Conservation (phyloP, 2,329 filamentous ascomycete genomes). For the Lachnellula arida region DNA sequence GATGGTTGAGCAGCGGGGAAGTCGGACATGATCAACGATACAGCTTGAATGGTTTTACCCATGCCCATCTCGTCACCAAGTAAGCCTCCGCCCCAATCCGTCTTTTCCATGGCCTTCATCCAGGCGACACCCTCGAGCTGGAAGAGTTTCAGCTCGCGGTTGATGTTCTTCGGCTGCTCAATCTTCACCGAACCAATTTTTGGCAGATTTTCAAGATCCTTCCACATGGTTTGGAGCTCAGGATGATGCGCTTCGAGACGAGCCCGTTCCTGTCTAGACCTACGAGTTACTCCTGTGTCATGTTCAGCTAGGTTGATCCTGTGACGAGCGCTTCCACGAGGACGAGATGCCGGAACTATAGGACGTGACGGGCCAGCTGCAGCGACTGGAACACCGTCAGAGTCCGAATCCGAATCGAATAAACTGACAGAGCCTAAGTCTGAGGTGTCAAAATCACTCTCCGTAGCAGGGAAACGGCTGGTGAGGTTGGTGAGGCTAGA, state of each 20-base stretch:
- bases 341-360: background rate
- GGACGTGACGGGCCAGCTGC: background rate
- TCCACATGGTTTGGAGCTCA: slow-evolving; percentile 79
- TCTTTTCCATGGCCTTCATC: slow-evolving; percentile 89
- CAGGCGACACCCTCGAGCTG: slow-evolving; percentile 90
- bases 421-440: background rate
- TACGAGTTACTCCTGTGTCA: slow-evolving; percentile 35
- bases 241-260: slow-evolving; percentile 75
- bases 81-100: slow-evolving; percentile 79
- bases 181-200: slow-evolving; percentile 60
- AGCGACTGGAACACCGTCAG: slow-evolving; percentile 1
- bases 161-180: slow-evolving; percentile 71
- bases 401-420: slow-evolving; percentile 4
- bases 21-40: slow-evolving; percentile 97
- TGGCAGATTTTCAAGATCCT: slow-evolving; percentile 62
- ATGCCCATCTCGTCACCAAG: slow-evolving; percentile 98
- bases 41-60: slow-evolving; percentile 97
- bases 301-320: slow-evolving; percentile 22
- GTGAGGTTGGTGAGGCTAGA: slow-evolving; percentile 10
- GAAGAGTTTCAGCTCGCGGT: slow-evolving; percentile 82
- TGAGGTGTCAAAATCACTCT: slow-evolving; percentile 15
- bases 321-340: slow-evolving; percentile 4
- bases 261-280: slow-evolving; percentile 47
- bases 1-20: slow-evolving; percentile 80
- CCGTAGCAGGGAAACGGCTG: background rate